Conservation (phyloP, 176 grass and related monocot species). For the Triticum aestivum region DNA sequence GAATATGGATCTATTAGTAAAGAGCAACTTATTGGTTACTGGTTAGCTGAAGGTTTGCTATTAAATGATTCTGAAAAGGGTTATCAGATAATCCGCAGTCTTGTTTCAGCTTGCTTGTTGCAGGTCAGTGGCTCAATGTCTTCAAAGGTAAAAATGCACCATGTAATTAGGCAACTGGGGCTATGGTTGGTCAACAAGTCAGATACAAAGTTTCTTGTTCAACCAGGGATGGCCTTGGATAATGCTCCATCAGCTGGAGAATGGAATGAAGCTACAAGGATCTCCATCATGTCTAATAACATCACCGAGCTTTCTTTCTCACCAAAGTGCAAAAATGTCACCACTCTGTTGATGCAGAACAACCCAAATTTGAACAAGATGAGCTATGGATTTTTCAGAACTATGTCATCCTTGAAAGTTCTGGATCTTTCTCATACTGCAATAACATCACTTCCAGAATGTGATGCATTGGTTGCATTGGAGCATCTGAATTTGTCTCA, state of each 20-base stretch:
- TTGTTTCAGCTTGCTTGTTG: conserved; percentile 60
- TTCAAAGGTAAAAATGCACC: conserved; percentile 67
- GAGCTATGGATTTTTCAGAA: conserved; percentile 47
- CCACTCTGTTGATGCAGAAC: conserved; percentile 67
- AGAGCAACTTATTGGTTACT: conserved; percentile 62
- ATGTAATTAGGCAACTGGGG: conserved; percentile 54
- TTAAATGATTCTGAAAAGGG: conserved; percentile 19
- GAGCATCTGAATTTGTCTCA: conserved; percentile 64
- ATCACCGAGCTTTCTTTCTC: conserved; percentile 47
- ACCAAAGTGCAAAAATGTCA: conserved; percentile 47
- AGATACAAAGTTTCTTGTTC: conserved; percentile 42
- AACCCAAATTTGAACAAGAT: conserved; percentile 61
- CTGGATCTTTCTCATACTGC: conserved; percentile 80
- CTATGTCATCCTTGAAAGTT: conserved; percentile 57
- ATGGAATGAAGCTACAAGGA: conserved; percentile 41
- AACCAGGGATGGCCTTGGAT: conserved; percentile 50
- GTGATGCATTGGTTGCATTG: conserved; percentile 39
- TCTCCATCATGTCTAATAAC: conserved; percentile 84
- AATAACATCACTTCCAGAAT: conserved; percentile 56
- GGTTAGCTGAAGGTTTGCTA: conserved; percentile 62
- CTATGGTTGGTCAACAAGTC: conserved; percentile 30
- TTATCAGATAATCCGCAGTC: conserved; percentile 41
- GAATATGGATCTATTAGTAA: conserved; percentile 61
- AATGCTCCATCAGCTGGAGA: conserved; percentile 33
- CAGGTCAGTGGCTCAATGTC: conserved; percentile 43